Evolutionary conservation across 768 basidiomycete species (phyloP).

Genomic region (Suillus decipiens): DNA sequence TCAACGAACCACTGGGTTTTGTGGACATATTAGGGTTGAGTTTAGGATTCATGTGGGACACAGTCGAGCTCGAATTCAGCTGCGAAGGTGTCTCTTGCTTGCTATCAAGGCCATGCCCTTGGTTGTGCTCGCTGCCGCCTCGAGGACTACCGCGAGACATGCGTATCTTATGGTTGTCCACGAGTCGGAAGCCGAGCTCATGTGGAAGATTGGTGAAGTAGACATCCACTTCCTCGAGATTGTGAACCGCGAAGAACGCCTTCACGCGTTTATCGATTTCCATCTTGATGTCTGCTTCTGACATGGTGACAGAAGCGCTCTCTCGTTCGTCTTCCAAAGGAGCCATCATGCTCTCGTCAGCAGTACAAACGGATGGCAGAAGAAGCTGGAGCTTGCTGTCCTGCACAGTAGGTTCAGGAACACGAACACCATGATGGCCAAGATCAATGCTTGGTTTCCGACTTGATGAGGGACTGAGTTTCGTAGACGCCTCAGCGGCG

Average conservation of each 20-base stretch:
- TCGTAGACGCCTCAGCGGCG: slow-evolving; percentile 50
- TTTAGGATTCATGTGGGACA: slow-evolving; percentile 78
- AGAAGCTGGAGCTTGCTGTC: slow-evolving; percentile 74
- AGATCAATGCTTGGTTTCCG: slow-evolving; percentile 55
- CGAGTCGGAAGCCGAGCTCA: slow-evolving; percentile 61
- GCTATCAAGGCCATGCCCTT: slow-evolving; percentile 65
- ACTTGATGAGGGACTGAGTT: slow-evolving; percentile 52
- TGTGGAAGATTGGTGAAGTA: slow-evolving; percentile 82
- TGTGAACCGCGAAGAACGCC: slow-evolving; percentile 85
- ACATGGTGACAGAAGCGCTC: slow-evolving; percentile 45
- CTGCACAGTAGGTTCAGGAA: slow-evolving; percentile 50
- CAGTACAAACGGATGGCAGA: slow-evolving; percentile 69
- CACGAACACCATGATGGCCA: slow-evolving; percentile 41
- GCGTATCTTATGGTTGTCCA: slow-evolving; percentile 67
- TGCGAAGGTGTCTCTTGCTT: slow-evolving; percentile 77
- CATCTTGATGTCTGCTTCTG: slow-evolving; percentile 65
- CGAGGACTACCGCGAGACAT: slow-evolving; percentile 93
- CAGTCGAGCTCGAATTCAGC: slow-evolving; percentile 75
- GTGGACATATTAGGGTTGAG: slow-evolving; percentile 50
- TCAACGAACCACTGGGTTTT: slow-evolving; percentile 50
- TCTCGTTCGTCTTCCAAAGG: slow-evolving; percentile 54
- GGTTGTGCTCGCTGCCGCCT: slow-evolving; percentile 76
- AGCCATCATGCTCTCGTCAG: slow-evolving; percentile 47
- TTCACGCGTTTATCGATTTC: slow-evolving; percentile 81
- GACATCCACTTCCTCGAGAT: slow-evolving; percentile 82